Conservation (phyloP, 352 stramenopile species). For the Globisporangium cederbergense region DNA sequence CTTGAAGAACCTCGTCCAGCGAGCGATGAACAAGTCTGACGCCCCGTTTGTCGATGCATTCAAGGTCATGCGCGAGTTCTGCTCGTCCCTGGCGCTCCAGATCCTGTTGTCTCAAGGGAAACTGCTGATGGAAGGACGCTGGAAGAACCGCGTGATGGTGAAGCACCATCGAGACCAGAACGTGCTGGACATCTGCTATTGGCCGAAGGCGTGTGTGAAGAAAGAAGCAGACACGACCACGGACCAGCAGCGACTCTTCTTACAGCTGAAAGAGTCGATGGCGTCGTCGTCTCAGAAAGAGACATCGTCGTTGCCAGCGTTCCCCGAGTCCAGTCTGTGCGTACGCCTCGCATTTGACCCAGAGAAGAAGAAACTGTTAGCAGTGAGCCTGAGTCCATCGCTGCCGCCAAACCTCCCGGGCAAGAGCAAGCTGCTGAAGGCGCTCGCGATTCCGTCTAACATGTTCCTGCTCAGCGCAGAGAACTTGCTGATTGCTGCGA, state of each 20-base stretch:
- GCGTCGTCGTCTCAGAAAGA: conserved; percentile 16
- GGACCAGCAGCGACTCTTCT: conserved; percentile 60
- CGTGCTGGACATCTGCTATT: conserved; percentile 81
- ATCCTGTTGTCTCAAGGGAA: conserved; percentile 75
- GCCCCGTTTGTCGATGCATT: conserved; percentile 77
- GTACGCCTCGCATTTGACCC: conserved; percentile 61
- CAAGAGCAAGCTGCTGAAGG: conserved; percentile 47
- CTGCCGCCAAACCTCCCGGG: conserved; percentile 61
- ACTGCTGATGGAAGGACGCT: conserved; percentile 73
- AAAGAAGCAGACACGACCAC: conserved; percentile 48
- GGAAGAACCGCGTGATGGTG: conserved; percentile 76
- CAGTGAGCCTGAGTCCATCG: conserved; percentile 56
- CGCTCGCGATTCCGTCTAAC: conserved; percentile 70
- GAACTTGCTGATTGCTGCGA: conserved; percentile 68
- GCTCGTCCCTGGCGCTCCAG: conserved; percentile 70
- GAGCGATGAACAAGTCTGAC: conserved; percentile 82
- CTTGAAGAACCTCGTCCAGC: conserved; percentile 81
- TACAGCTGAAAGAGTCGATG: conserved; percentile 48
- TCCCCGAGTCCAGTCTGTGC: conserved; percentile 67
- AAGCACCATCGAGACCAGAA: conserved; percentile 78
- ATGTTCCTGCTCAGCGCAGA: conserved; percentile 76
- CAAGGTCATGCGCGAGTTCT: conserved; percentile 82
- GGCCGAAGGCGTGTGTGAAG: conserved; percentile 63
- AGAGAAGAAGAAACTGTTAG: conserved; percentile 58
- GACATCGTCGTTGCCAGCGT: conserved; percentile 29